Evolutionary conservation across 1,139 yeast genomes (phyloP), one percentile per base, ranked within the genome.

Genomic region (Hansenula lynferdii): DNA sequence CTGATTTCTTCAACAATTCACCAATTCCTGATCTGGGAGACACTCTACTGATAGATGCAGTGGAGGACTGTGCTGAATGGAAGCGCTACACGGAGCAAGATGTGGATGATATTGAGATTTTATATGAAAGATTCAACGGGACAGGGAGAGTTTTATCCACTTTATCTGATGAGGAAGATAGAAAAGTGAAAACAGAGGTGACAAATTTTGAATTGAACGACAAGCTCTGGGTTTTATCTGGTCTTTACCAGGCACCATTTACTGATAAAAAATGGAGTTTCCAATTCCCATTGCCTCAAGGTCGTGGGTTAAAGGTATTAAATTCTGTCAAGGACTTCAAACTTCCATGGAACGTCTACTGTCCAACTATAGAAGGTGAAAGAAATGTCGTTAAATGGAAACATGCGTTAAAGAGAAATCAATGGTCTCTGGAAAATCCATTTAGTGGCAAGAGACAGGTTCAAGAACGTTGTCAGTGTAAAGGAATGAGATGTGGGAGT

Each of bases 271-370:
- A 17, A 4, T 17, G 26, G 6, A 25, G 25, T 4, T 53, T 51
- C 23, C 38, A 42, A 18, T 40, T 53, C 34, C 39, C 46, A 5
- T 34, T 53, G 6, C 58, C 58, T 1, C 40, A 40, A 28, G 54
- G 53, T 9, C 47, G 38, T 5, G 50, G 50, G 2, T 39, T 51
- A 6, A 34, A 35, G 7, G 30, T 32, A 9, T 15, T 53, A 15
- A 47, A 44, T 23, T 19, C 35, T 11, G 25, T 26, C 5, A 22
- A 39, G n/a, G 44, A 46, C 24, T 65, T 64, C 42, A 49, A 49
- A 24, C 35, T 64, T 14, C 69, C 69, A 1, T 64, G 51, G 49
- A 49, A 54, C 32, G 48, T 63, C 9, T 64, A 54, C 39, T 57
- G 65, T 40, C 69, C 68, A 5, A 47, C 54, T 3, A 28, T 47